These are phyloP conservation scores for Erysimum cheiranthoides DNA, from an alignment of 345 rosid genomes.

Conservation along the genomic window DNA sequence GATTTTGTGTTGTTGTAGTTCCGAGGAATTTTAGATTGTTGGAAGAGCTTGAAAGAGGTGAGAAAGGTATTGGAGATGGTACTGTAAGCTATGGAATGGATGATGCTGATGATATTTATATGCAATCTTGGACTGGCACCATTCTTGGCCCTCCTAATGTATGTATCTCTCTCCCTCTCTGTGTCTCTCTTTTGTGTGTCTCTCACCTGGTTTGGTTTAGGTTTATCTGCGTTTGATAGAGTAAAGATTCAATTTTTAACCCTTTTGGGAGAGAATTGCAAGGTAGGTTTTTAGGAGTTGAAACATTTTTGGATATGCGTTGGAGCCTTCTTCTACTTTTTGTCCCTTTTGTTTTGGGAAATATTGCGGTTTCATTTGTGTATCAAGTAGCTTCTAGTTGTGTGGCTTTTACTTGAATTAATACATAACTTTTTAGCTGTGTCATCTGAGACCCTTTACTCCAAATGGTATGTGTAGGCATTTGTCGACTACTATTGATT, in stretches of 20 bases:
- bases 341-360: constrained; percentile 16
- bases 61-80: constrained; percentile 91
- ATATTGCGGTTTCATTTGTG: background rate
- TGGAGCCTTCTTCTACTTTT: constrained; percentile 19
- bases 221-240: background rate
- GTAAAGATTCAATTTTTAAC: background rate
- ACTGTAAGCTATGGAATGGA: constrained; percentile 96
- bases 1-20: constrained; percentile 44
- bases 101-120: constrained; percentile 86
- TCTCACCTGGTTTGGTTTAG: background rate
- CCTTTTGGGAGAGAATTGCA: background rate
- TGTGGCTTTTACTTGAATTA: constrained; percentile 19
- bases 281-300: background rate
- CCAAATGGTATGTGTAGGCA: background rate
- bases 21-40: constrained; percentile 89
- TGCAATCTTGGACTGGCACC: constrained; percentile 97
- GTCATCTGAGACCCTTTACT: background rate
- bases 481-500: background rate
- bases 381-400: background rate
- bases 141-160: constrained; percentile 89
- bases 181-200: background rate
- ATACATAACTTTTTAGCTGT: constrained; percentile 1
- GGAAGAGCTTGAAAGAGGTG: constrained; percentile 93
- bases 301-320: constrained; percentile 1
- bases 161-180: constrained; percentile 32